Evolutionary conservation across 768 basidiomycete genomes (phyloP).

Genomic region (Fomitopsis serialis): DNA sequence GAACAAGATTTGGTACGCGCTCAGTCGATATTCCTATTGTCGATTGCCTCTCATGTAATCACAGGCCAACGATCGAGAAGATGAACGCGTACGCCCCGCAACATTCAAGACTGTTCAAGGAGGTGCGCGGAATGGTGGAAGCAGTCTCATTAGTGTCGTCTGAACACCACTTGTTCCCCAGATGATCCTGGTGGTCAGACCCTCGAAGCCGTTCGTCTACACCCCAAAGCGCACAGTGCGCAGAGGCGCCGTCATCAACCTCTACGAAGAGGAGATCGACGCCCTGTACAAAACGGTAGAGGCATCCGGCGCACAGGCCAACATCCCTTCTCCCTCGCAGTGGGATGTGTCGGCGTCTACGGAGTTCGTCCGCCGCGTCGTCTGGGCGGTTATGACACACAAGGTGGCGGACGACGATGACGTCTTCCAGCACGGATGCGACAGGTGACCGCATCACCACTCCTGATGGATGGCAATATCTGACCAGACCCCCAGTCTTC

Average conservation of each 20-base stretch:
- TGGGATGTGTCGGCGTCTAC: constrained; percentile 21
- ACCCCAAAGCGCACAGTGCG: constrained; percentile 28
- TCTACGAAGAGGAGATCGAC: constrained; percentile 37
- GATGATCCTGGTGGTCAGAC: constrained; percentile 29
- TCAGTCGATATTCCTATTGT: too few species aligned
- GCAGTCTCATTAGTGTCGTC: neutral
- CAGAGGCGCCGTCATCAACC: constrained; percentile 19
- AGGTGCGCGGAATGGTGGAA: constrained; percentile 23
- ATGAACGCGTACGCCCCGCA: constrained; percentile 37
- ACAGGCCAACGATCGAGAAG: constrained; percentile 28
- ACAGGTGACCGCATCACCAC: neutral
- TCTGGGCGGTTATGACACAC: constrained; percentile 27
- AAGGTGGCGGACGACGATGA: constrained; percentile 29
- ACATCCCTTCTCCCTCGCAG: constrained; percentile 21
- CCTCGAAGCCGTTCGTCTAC: constrained; percentile 26
- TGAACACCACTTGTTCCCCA: constrained; percentile 1
- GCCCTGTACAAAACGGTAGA: constrained; percentile 30
- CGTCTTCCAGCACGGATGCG: constrained; percentile 5
- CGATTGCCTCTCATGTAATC: neutral
- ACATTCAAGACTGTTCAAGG: constrained; percentile 43
- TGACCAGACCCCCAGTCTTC: constrained; percentile 15
- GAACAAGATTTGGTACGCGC: constrained; percentile 30
- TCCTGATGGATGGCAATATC: constrained; percentile 12
- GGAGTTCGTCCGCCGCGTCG: constrained; percentile 28
- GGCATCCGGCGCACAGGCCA: constrained; percentile 26